Percentiles rank a stretch among this genome's conserved stretches.
Conservation (phyloP, 2,329 filamentous ascomycete genomes). For the Claviceps monticola region DNA sequence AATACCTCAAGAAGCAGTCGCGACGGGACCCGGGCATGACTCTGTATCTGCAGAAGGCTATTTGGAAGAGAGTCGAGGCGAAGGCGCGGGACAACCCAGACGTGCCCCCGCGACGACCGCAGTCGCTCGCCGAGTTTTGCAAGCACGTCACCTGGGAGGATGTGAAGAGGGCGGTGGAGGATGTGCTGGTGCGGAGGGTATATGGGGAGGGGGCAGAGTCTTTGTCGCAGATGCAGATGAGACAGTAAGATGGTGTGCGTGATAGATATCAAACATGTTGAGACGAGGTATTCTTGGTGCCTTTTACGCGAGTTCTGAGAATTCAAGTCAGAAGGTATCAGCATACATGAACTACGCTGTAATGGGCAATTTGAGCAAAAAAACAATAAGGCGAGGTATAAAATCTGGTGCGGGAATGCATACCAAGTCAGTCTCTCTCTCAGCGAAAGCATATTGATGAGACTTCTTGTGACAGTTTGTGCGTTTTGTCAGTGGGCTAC, state of each 20-base stretch:
- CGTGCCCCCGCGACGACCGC: conserved; percentile 8
- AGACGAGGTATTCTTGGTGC: too few species aligned
- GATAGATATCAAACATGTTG: too few species aligned
- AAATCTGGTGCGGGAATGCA: too few species aligned
- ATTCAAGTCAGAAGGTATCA: too few species aligned
- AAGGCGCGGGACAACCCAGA: conserved; percentile 4
- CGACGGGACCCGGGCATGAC: conserved; percentile 21
- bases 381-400: too few species aligned
- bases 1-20: conserved; percentile 23
- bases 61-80: conserved; percentile 14
- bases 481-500: too few species aligned
- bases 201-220: conserved; percentile 7
- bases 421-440: too few species aligned
- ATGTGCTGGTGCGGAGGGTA: conserved; percentile 16
- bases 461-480: too few species aligned
- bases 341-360: too few species aligned
- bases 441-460: too few species aligned
- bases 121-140: conserved; percentile 21
- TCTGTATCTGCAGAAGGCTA: conserved; percentile 18
- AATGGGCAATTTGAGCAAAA: too few species aligned
- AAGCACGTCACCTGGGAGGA: conserved; percentile 18
- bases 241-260: background rate
- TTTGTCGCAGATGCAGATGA: background rate
- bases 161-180: conserved; percentile 19
- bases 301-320: too few species aligned